Base-by-base conservation (phyloP, 1,284 basidiomycete species). In the Puccinia polysora region DNA sequence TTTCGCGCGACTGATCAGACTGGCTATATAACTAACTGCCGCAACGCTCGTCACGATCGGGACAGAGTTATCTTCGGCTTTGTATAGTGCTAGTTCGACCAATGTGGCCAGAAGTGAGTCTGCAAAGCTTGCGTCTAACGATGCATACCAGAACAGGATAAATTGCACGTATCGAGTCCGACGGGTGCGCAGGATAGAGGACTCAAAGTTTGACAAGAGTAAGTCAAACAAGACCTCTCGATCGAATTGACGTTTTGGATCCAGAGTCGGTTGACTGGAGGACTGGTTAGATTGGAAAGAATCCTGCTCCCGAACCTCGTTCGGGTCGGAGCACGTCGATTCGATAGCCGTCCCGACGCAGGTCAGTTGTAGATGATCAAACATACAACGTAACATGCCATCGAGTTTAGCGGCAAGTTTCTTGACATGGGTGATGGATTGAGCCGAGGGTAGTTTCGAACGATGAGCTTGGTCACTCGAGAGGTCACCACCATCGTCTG, bases 111-210 rank as follows among this genome's bases (percentile, higher is more conserved):
- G 89, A 79, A 98, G 97, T 72, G 91, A 85, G 79, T 98, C 95
- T 50, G 89, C 86, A 77, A 94, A 97, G 73, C 91, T 87, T 7
- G 88, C 83, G 75, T 94, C 88, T 68, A 96, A 86, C 0, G 94
- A 96, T 25, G 91, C 86, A 78, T 89, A 92, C 88, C 91, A 95
- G 83, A 98, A 99, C 55, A 98, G 78, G 73, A 98, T 84, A 81
- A 99, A 99, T 77, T 98, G 96, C 1, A 93, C 94, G 80, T 98
- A 95, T 50, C 95, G 89, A 0, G 92, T 97, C 79, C 94, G 92
- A 82, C 95, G 95, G 0, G 96, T 98, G 40, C 88, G 89, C 55
- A 99, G 85, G 78, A 99, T 92, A 55, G 88, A 87, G 40, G 91
- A 88, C 78, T 95, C 89, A 78, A 98, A 99, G 75, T 97, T 90